Evolutionary conservation across 495 filamentous ascomycete genomes (phyloP).

Genomic region (Xylaria curta): DNA sequence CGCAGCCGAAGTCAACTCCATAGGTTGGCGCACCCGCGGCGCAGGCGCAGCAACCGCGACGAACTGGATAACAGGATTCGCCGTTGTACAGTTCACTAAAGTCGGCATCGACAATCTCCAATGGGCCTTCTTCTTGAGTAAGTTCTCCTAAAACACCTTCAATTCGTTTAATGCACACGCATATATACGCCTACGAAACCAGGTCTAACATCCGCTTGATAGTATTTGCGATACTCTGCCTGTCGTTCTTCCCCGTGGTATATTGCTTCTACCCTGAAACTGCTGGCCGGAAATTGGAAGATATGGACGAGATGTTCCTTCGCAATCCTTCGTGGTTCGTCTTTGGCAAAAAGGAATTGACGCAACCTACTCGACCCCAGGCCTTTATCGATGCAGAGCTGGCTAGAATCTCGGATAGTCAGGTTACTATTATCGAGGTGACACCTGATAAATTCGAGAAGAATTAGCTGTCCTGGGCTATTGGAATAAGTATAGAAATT

Average conservation of each 20-base stretch:
- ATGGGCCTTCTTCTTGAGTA: constrained; percentile 44
- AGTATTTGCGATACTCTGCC: constrained; percentile 41
- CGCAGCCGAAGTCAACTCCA: constrained; percentile 44
- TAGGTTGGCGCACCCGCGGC: constrained; percentile 47
- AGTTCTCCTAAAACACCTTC: constrained; percentile 7
- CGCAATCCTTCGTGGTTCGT: constrained; percentile 44
- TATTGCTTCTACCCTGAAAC: constrained; percentile 45
- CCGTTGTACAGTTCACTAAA: constrained; percentile 46
- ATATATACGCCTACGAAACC: too few species aligned
- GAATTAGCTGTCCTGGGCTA: background rate
- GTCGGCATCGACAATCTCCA: constrained; percentile 39
- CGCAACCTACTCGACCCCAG: constrained; percentile 34
- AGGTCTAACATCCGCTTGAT: background rate
- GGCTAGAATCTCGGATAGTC: constrained; percentile 14
- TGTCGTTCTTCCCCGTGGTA: constrained; percentile 40
- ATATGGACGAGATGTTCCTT: constrained; percentile 47
- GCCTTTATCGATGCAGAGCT: constrained; percentile 38
- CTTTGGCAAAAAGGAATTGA: constrained; percentile 40
- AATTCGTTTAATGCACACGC: background rate
- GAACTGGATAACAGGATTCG: constrained; percentile 47
- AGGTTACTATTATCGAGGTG: constrained; percentile 14
- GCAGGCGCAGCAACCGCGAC: constrained; percentile 46
- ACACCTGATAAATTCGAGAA: constrained; percentile 14
- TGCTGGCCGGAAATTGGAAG: constrained; percentile 41
- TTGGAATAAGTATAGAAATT: background rate